A percentile compares a stretch with the other conserved stretches of the same genome.
Conservation (phyloP, 1,139 yeast genomes). For the Suhomyces bokatorum region DNA sequence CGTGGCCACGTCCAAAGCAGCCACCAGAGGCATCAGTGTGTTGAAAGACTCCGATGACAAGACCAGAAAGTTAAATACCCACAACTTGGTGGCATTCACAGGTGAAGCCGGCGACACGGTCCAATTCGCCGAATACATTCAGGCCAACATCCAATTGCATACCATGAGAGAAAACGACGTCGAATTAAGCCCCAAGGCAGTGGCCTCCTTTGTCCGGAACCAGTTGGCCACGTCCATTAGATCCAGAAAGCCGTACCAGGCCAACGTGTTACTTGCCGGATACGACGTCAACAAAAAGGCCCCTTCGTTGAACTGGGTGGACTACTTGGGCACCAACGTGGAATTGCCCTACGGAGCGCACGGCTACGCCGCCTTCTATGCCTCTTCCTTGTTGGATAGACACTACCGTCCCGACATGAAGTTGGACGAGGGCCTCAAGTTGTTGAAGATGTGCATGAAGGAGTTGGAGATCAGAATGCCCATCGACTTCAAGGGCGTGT, state of each 20-base stretch:
- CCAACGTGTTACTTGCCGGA: conserved; percentile 85
- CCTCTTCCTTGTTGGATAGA: conserved; percentile 85
- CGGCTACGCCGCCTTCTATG: conserved; percentile 95
- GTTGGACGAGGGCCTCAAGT: conserved; percentile 74
- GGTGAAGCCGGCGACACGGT: conserved; percentile 98
- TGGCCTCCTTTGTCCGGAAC: conserved; percentile 85
- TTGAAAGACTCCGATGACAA: conserved; percentile 86
- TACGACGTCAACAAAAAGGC: conserved; percentile 61
- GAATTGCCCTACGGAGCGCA: conserved; percentile 95
- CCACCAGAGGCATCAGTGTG: conserved; percentile 89
- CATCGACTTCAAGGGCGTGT: conserved; percentile 89
- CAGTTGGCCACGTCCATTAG: conserved; percentile 86
- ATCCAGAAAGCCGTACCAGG: conserved; percentile 91
- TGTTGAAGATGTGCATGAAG: conserved; percentile 69
- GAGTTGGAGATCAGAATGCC: conserved; percentile 92
- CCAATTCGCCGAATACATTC: conserved; percentile 93
- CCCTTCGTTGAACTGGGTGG: conserved; percentile 86
- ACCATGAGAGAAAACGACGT: conserved; percentile 78
- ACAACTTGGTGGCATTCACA: conserved; percentile 81
- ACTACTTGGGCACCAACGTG: conserved; percentile 88
- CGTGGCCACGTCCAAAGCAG: conserved; percentile 90
- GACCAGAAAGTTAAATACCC: conserved; percentile 74
- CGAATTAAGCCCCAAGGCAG: conserved; percentile 81
- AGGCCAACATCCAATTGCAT: conserved; percentile 87
- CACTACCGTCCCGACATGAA: conserved; percentile 82